Conservation (phyloP, 2,329 filamentous ascomycete species). For the Verticillium nonalfalfae region DNA sequence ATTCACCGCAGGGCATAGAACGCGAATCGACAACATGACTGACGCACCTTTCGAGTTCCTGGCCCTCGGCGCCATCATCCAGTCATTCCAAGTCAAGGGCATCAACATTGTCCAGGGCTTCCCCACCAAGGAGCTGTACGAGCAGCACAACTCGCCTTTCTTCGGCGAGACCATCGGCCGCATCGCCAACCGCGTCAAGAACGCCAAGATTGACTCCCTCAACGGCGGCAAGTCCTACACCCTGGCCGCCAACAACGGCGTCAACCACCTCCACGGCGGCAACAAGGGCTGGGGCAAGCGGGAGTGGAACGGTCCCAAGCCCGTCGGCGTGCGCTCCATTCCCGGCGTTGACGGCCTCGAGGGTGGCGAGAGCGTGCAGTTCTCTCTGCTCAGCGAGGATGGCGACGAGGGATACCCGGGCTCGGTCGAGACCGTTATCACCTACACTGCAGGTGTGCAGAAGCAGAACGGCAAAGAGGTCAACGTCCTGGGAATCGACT, state of each 20-base stretch:
- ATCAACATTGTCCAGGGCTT: constrained; percentile 88
- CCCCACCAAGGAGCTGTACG: constrained; percentile 68
- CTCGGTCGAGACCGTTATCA: constrained; percentile 68
- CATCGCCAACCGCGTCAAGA: constrained; percentile 72
- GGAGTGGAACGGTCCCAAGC: constrained; percentile 65
- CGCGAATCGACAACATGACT: constrained; percentile 24
- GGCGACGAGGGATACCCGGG: constrained; percentile 90
- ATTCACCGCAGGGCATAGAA: background rate
- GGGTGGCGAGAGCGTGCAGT: constrained; percentile 61
- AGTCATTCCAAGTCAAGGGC: constrained; percentile 71
- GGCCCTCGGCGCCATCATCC: constrained; percentile 71
- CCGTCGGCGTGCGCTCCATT: constrained; percentile 45
- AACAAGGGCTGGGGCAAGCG: constrained; percentile 74
- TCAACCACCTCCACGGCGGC: constrained; percentile 72
- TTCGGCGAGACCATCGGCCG: constrained; percentile 94
- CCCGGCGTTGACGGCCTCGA: constrained; percentile 43
- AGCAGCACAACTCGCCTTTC: constrained; percentile 66
- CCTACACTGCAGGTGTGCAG: constrained; percentile 72
- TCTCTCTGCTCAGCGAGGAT: constrained; percentile 63
- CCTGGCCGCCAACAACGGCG: constrained; percentile 69
- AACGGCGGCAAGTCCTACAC: constrained; percentile 63
- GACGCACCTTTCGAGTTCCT: constrained; percentile 58
- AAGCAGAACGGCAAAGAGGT: constrained; percentile 52
- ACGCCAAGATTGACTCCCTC: constrained; percentile 63
- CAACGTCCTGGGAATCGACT: constrained; percentile 76